Percentiles rank a stretch among this genome's conserved stretches.
phyloP scores from a whole-genome alignment of 768 basidiomycete genomes.

The Boletus barrowsii region DNA sequence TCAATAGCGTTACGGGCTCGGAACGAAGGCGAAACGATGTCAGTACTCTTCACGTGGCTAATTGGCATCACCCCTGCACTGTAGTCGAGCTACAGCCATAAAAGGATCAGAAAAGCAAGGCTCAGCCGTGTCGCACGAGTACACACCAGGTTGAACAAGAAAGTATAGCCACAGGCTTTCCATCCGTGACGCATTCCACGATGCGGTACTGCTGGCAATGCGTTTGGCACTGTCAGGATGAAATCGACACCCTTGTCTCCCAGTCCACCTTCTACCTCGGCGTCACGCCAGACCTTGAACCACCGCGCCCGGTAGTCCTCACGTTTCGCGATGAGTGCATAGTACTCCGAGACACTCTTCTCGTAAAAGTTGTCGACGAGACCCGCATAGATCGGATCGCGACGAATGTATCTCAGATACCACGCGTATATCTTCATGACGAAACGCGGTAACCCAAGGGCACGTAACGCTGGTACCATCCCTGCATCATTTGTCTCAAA shows the following conservation, averaged over 20 bases:
- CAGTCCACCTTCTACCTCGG: constrained; percentile 18
- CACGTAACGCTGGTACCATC: constrained; percentile 36
- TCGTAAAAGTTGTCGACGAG: constrained; percentile 46
- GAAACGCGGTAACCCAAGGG: constrained; percentile 46
- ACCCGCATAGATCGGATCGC: constrained; percentile 52
- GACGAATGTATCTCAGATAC: constrained; percentile 50
- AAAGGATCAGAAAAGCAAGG: neutral
- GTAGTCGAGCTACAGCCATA: constrained; percentile 38
- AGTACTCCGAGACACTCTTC: constrained; percentile 52
- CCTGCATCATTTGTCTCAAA: constrained; percentile 52
- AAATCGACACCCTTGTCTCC: constrained; percentile 55
- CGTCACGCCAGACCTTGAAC: constrained; percentile 34
- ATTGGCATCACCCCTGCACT: constrained; percentile 46
- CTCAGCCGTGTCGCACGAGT: neutral
- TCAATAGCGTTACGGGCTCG: constrained; percentile 36
- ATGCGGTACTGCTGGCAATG: constrained; percentile 58
- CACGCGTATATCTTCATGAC: constrained; percentile 46
- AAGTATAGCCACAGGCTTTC: constrained; percentile 60
- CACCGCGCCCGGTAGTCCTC: constrained; percentile 42
- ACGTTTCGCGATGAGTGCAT: constrained; percentile 44
- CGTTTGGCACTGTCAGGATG: constrained; percentile 57
- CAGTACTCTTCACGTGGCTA: constrained; percentile 35
- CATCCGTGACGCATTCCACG: constrained; percentile 52
- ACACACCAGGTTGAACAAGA: constrained; percentile 64
- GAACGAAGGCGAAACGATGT: constrained; percentile 27